Percentiles rank a stretch among this genome's conserved stretches.
phyloP scores from a whole-genome alignment of 371 early-diverging fungal species.

The Lichtheimia corymbifera region DNA sequence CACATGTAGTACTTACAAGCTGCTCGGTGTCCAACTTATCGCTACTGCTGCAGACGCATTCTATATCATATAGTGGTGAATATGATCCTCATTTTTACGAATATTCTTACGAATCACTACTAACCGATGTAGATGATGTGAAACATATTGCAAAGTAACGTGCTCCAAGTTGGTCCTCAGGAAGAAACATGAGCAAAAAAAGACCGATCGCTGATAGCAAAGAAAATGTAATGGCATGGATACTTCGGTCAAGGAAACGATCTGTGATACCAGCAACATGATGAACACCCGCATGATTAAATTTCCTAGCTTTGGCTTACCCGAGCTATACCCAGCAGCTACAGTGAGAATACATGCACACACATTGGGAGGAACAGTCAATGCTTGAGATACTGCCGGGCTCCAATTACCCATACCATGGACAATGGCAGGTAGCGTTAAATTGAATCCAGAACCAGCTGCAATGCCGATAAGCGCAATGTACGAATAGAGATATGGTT shows the following conservation, averaged over 20 bases:
- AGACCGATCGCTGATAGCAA: background rate
- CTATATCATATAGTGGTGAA: no score
- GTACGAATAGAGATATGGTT: conserved; percentile 2
- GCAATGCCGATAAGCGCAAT: background rate
- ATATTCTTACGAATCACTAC: no score
- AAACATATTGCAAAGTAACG: conserved; percentile 5
- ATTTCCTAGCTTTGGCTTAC: background rate
- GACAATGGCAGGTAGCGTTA: conserved; percentile 3
- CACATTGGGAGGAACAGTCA: conserved; percentile 4
- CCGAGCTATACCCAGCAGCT: background rate
- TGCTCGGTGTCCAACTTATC: no score
- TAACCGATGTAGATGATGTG: no score
- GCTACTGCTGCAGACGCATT: no score
- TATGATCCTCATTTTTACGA: no score
- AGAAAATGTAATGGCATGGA: no score
- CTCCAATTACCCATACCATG: conserved; percentile 5
- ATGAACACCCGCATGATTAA: no score
- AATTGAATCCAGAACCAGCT: background rate
- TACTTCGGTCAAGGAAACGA: no score
- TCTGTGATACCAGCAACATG: no score
- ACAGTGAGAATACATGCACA: background rate
- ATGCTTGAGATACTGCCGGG: conserved; percentile 5
- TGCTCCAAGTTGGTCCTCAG: background rate
- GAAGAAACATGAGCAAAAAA: background rate
- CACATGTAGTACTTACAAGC: background rate